phyloP scores from a whole-genome alignment of 1,139 yeast species.

The Arxiozyma slooffiae region DNA sequence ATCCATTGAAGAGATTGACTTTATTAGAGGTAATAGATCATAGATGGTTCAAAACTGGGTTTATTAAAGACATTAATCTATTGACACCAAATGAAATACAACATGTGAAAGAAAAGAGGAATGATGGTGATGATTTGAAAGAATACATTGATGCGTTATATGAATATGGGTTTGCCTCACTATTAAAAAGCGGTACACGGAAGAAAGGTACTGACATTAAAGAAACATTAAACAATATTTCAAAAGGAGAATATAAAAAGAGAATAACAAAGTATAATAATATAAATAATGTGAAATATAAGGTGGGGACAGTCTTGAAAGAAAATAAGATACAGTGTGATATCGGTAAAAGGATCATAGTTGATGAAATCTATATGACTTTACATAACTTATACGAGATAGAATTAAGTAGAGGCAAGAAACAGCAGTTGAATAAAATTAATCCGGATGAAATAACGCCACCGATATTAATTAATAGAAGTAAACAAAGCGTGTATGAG shows the following conservation, averaged over 20 bases:
- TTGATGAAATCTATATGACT: neutral
- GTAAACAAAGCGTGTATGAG: neutral
- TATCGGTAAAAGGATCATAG: neutral
- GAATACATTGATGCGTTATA: neutral
- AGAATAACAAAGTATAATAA: neutral
- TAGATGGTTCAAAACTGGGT: constrained; percentile 8
- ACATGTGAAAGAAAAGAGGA: neutral
- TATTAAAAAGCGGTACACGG: neutral
- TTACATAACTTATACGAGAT: neutral
- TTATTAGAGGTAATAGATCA: constrained; percentile 6
- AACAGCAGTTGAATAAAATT: neutral
- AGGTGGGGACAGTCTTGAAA: neutral
- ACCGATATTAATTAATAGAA: neutral
- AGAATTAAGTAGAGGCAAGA: neutral
- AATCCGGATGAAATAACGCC: neutral
- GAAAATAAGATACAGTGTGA: neutral
- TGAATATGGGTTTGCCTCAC: neutral
- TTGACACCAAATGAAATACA: neutral
- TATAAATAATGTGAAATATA: neutral
- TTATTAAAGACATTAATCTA: neutral
- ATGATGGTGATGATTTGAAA: neutral
- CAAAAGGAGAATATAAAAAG: neutral
- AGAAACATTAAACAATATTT: neutral
- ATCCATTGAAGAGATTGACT: constrained; percentile 8
- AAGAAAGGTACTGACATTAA: neutral